phyloP scores from a whole-genome alignment of 495 filamentous ascomycete genomes.

The Parathielavia hyrcaniae region DNA sequence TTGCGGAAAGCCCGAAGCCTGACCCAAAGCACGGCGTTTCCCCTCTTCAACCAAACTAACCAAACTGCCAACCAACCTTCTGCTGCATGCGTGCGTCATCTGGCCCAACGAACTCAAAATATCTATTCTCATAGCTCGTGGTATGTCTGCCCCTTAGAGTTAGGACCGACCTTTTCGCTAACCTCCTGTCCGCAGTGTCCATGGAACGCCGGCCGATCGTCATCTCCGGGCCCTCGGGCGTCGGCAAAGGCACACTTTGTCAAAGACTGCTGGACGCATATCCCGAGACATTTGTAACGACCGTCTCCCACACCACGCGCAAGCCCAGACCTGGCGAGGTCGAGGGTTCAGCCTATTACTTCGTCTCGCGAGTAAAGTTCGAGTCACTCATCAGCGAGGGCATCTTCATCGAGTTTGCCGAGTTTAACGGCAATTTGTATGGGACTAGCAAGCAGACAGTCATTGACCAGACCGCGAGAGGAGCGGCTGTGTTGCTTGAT shows the following conservation, averaged over 20 bases:
- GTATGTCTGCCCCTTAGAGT: no score
- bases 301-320: slow-evolving; percentile 1
- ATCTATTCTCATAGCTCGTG: no score
- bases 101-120: no score
- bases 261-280: background rate
- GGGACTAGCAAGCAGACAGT: slow-evolving; percentile 3
- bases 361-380: background rate
- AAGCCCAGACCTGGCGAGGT: background rate
- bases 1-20: no score
- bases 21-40: no score
- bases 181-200: no score
- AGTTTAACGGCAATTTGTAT: slow-evolving; percentile 3
- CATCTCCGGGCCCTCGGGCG: background rate
- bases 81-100: no score
- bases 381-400: background rate
- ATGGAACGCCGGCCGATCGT: background rate
- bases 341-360: background rate
- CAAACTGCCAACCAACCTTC: no score
- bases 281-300: background rate
- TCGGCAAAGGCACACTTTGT: background rate
- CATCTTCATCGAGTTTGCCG: background rate
- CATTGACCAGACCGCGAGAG: background rate
- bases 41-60: no score
- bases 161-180: no score
- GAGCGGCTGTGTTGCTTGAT: background rate